Evolutionary conservation across 2,329 filamentous ascomycete species (phyloP).

Genomic region (Dactylellina drechsleri): DNA sequence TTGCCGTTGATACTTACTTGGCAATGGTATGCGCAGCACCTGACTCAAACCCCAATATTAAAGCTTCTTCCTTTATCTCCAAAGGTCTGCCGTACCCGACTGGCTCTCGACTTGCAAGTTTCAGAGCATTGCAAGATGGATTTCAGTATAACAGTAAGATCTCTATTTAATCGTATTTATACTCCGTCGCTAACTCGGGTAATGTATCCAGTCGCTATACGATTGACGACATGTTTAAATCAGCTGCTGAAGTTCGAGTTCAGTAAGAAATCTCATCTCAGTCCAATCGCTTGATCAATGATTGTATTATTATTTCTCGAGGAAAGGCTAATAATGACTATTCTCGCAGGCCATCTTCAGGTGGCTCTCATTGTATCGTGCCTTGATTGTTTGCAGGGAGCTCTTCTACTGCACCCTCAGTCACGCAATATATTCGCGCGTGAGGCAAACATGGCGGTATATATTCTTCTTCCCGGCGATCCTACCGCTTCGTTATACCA

Average conservation of each 20-base stretch:
- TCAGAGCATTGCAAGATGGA: constrained; percentile 94
- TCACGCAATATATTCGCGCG: constrained; percentile 86
- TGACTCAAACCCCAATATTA: background rate
- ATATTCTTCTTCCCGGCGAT: background rate
- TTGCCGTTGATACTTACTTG: constrained; percentile 63
- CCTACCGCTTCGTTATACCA: no score
- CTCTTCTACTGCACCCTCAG: constrained; percentile 86
- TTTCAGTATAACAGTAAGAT: constrained; percentile 89
- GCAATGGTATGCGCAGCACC: constrained; percentile 75
- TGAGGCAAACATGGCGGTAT: constrained; percentile 92
- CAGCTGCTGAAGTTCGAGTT: constrained; percentile 83
- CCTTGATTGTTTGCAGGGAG: constrained; percentile 87
- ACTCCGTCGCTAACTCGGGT: background rate
- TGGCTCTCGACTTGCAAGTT: constrained; percentile 91
- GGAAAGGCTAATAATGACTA: background rate
- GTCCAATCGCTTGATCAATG: background rate
- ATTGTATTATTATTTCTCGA: background rate
- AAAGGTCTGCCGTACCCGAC: constrained; percentile 63
- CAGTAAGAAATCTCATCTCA: constrained; percentile 61
- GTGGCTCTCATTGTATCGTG: constrained; percentile 88
- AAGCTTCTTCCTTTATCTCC: background rate
- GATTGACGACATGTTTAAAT: constrained; percentile 85
- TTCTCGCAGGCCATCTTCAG: constrained; percentile 75
- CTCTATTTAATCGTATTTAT: background rate
- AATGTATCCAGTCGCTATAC: constrained; percentile 72